These are phyloP conservation scores for Kalmusia sp. DNA, from an alignment of 2,329 filamentous ascomycete genomes.

Conservation along the genomic window DNA sequence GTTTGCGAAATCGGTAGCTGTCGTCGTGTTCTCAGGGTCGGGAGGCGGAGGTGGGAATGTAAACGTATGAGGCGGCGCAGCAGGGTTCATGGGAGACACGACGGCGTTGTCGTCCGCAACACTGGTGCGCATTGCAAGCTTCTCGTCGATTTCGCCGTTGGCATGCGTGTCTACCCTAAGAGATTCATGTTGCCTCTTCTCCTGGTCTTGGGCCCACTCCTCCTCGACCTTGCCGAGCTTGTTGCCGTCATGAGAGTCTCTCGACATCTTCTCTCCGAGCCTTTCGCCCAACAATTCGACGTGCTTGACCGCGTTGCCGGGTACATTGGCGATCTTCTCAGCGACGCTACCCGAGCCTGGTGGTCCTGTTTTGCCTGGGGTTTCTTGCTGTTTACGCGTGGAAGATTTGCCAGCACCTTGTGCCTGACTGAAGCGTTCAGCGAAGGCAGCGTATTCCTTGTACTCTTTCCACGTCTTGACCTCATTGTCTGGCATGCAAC, in stretches of 20 bases:
- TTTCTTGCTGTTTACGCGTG: conserved; percentile 57
- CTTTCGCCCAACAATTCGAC: conserved; percentile 36
- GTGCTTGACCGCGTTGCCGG: conserved; percentile 32
- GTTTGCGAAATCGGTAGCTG: conserved; percentile 19
- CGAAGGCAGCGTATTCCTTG: conserved; percentile 80
- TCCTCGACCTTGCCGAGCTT: conserved; percentile 43
- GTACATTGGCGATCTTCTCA: conserved; percentile 29
- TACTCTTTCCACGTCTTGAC: conserved; percentile 95
- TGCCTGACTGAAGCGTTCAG: conserved; percentile 75
- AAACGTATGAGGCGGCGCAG: conserved; percentile 30
- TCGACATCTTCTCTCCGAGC: conserved; percentile 36
- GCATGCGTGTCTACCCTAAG: conserved; percentile 21
- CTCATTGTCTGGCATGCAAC: conserved; percentile 95
- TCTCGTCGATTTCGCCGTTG: conserved; percentile 39
- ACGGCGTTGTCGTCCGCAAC: conserved; percentile 33
- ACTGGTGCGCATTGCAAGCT: conserved; percentile 26
- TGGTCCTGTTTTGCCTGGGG: conserved; percentile 57
- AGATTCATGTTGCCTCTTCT: conserved; percentile 30
- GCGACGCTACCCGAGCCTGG: conserved; percentile 49
- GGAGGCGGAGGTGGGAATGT: conserved; percentile 42
- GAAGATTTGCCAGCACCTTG: conserved; percentile 62
- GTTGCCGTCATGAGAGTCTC: conserved; percentile 24
- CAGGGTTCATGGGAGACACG: conserved; percentile 36
- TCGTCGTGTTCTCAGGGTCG: conserved; percentile 30
- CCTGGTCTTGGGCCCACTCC: conserved; percentile 49